These are phyloP conservation scores for Lipomyces sp. DNA, from an alignment of 805 yeast species.

Conservation along the genomic window DNA sequence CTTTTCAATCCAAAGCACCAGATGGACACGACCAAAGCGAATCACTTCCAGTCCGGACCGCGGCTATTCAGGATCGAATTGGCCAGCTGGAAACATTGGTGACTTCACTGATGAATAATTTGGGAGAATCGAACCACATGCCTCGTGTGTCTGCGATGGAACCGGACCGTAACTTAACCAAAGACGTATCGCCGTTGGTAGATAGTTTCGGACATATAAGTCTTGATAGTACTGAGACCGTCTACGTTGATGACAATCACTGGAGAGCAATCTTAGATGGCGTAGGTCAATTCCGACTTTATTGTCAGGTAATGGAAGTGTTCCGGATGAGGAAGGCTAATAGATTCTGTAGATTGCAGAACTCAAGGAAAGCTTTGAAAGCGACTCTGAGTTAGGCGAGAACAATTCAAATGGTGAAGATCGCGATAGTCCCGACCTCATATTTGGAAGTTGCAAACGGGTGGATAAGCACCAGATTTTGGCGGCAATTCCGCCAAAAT, in stretches of 20 bases:
- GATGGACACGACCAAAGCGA: slow-evolving; percentile 13
- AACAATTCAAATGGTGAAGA: background rate
- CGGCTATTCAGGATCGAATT: background rate
- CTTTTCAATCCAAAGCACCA: slow-evolving; percentile 14
- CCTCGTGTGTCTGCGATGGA: too few relatives aligned
- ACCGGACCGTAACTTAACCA: too few relatives aligned
- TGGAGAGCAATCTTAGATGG: slow-evolving; percentile 1
- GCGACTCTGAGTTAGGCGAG: background rate
- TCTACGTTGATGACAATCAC: background rate
- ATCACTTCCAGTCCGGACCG: background rate
- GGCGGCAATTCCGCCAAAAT: background rate
- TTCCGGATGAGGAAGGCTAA: background rate
- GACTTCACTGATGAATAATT: too few relatives aligned
- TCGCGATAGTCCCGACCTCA: background rate
- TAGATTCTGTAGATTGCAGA: background rate
- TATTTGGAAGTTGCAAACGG: background rate
- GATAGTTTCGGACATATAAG: background rate
- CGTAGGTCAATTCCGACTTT: background rate
- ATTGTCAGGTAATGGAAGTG: background rate
- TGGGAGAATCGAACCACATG: too few relatives aligned
- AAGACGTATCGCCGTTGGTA: too few relatives aligned
- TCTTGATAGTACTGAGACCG: background rate
- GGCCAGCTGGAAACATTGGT: too few relatives aligned
- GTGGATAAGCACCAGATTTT: background rate
- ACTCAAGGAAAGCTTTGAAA: background rate